Evolutionary conservation across 2,329 filamentous ascomycete species (phyloP), one percentile per base, ranked within the genome.

Genomic region (Claviceps sp.): DNA sequence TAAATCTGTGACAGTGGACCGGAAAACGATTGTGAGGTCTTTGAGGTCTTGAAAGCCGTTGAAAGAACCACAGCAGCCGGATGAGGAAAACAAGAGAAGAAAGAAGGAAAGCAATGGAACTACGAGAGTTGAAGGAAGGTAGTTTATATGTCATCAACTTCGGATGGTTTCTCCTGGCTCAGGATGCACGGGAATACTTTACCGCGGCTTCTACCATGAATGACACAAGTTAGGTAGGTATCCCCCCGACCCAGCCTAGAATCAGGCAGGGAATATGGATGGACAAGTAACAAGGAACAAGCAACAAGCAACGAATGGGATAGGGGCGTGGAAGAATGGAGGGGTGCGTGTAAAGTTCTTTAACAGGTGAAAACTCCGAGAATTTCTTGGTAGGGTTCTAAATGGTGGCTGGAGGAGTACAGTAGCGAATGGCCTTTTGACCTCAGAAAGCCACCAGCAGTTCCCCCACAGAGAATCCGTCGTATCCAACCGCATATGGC

Each of bases 131-230:
- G 11, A 39, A 11, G 38, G 16, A 6, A 40, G 47, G 44, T 48
- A 42, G 51, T 53, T 53, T 53, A 53, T 53, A 53, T 34, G 45
- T 37, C 45, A 37, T 48, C 47, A 13, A 38, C 14, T 7, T 26
- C 23, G 16, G 23, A 26, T 50, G 23, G 13, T 40, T 17, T 37
- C 5, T 14, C 34, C 50, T 16, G 45, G 46, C 46, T 45, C 48
- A 22, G n/a, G 29, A 29, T 38, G n/a, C 23, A 20, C 26, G 11
- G 17, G 13, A 3, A 2, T 26, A 37, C 7, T 5, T 37, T 44
- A n/a, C 49, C 52, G 46, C 46, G 52, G 46, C 45, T 46, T 42
- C 20, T 45, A 39, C n/a, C 37, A 53, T 29, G 29, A 40, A 50
- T 29, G 22, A 26, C 17, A 26, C 11, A 50, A 39, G 7, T n/a